Percentiles rank a stretch among this genome's conserved stretches.
Conservation (phyloP, 1,284 basidiomycete species). For the Taiwanofungus camphoratus region DNA sequence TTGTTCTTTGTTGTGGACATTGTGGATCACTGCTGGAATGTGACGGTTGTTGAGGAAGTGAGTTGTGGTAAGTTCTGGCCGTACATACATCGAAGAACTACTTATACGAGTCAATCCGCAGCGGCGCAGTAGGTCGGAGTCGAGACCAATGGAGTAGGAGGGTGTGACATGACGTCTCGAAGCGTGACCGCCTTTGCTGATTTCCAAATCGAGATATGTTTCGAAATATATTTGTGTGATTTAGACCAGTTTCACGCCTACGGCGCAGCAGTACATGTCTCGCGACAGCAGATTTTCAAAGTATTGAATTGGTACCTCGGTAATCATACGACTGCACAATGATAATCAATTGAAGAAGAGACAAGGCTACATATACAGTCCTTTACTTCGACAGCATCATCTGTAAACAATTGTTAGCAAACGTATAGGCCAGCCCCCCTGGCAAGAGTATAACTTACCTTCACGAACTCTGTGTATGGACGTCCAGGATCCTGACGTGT, state of each 20-base stretch:
- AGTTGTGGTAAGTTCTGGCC: neutral
- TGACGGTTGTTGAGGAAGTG: conserved; percentile 1
- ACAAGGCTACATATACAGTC: conserved; percentile 3
- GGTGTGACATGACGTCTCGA: conserved; percentile 3
- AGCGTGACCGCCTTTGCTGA: neutral
- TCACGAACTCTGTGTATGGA: conserved; percentile 65
- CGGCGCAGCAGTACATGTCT: no score
- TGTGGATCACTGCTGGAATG: no score
- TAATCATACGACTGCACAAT: conserved; percentile 4
- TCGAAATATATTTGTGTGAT: no score
- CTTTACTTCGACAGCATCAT: conserved; percentile 54
- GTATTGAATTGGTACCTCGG: conserved; percentile 3
- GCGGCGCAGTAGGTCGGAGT: conserved; percentile 4
- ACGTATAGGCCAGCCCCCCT: no score
- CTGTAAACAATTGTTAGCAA: conserved; percentile 26
- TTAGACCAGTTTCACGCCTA: no score
- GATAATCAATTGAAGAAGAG: conserved; percentile 3
- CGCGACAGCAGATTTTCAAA: neutral
- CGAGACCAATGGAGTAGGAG: neutral
- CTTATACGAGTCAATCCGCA: neutral
- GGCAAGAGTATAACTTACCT: conserved; percentile 37
- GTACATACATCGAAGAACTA: neutral
- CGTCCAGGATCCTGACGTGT: no score
- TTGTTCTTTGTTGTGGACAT: conserved; percentile 10
- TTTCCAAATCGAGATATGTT: no score